These are phyloP conservation scores for Podaxis mareebaensis DNA, from an alignment of 768 basidiomycete genomes.

Conservation along the genomic window DNA sequence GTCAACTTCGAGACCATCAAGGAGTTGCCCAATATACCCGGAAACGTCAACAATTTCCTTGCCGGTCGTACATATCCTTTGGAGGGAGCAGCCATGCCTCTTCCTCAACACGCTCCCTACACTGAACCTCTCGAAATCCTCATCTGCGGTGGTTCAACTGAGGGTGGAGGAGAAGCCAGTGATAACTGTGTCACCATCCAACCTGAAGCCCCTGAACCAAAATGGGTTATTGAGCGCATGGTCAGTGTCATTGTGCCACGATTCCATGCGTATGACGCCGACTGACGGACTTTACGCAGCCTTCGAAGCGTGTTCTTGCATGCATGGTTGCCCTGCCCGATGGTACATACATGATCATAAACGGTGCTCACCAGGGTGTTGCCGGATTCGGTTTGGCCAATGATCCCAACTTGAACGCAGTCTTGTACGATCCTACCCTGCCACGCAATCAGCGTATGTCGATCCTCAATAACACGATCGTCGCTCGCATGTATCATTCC, in stretches of 20 bases:
- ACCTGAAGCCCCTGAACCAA: constrained; percentile 61
- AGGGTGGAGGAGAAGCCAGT: constrained; percentile 48
- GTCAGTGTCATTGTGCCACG: constrained; percentile 36
- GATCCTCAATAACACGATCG: constrained; percentile 65
- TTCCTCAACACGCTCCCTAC: constrained; percentile 74
- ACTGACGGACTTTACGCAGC: constrained; percentile 54
- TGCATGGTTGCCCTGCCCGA: constrained; percentile 73
- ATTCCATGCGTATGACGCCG: constrained; percentile 25
- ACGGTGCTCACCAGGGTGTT: constrained; percentile 69
- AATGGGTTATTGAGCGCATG: constrained; percentile 80
- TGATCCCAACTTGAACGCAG: constrained; percentile 61
- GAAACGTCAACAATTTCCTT: constrained; percentile 69
- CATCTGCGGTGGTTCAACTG: constrained; percentile 76
- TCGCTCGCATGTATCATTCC: constrained; percentile 79
- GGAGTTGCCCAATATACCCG: constrained; percentile 72
- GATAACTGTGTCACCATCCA: constrained; percentile 74
- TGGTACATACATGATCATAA: constrained; percentile 76
- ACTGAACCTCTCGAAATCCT: constrained; percentile 69
- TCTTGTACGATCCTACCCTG: constrained; percentile 69
- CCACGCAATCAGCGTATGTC: constrained; percentile 64
- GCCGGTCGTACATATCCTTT: constrained; percentile 79
- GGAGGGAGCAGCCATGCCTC: constrained; percentile 67
- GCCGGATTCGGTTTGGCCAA: constrained; percentile 74
- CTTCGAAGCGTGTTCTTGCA: constrained; percentile 73
- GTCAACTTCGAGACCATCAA: constrained; percentile 60